Conservation (phyloP, 2,329 filamentous ascomycete species). For the Fusarium hainanense region DNA sequence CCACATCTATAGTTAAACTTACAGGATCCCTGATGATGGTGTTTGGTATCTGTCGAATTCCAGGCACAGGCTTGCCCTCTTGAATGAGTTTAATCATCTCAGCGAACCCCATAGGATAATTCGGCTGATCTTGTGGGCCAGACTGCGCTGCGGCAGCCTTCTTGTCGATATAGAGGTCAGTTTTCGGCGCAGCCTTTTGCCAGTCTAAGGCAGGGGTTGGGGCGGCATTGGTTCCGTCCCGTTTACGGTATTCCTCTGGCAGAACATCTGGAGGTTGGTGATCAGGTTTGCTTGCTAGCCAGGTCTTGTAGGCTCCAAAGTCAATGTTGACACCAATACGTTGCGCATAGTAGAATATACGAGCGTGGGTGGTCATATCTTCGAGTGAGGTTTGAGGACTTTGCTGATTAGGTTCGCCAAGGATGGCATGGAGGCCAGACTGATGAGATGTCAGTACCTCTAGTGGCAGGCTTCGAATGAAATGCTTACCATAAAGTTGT, state of each 20-base stretch:
- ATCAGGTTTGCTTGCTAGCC: conserved; percentile 59
- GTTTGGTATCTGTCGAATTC: conserved; percentile 87
- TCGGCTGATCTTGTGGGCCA: conserved; percentile 61
- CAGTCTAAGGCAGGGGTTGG: conserved; percentile 52
- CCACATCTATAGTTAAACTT: conserved; percentile 44
- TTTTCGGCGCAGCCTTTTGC: conserved; percentile 62
- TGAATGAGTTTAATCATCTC: conserved; percentile 88
- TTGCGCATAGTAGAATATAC: conserved; percentile 73
- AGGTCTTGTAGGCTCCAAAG: conserved; percentile 74
- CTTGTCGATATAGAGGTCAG: conserved; percentile 59
- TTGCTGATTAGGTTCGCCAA: conserved; percentile 62
- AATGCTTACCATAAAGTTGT: conserved; percentile 70
- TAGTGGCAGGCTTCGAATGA: neutral
- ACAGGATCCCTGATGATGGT: conserved; percentile 79
- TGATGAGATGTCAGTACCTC: conserved; percentile 40
- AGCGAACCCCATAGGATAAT: conserved; percentile 85
- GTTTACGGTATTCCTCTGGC: conserved; percentile 49
- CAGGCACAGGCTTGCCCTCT: conserved; percentile 83
- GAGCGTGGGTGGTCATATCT: conserved; percentile 73
- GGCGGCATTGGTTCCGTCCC: conserved; percentile 13
- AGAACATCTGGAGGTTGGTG: conserved; percentile 52
- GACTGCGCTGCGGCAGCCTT: conserved; percentile 41
- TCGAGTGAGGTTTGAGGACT: conserved; percentile 61
- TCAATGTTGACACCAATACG: conserved; percentile 66
- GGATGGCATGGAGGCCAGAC: conserved; percentile 72